Evolutionary conservation across 768 basidiomycete species (phyloP), one percentile per base, ranked within the genome.

Genomic region (Cantharellus cinnabarinus): DNA sequence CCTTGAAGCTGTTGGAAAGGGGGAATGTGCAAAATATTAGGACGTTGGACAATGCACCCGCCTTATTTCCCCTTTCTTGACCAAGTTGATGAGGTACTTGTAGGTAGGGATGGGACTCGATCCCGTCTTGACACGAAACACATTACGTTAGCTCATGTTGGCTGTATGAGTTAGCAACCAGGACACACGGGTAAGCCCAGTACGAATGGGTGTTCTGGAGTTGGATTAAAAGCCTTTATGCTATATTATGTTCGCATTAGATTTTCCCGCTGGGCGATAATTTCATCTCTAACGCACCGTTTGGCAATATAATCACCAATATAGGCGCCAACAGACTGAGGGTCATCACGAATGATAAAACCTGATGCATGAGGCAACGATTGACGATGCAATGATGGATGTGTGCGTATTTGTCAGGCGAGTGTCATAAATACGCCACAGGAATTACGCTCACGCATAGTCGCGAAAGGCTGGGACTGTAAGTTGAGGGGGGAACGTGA

Each of bases 51-150:
- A 29, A 29, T 41, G 15, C 15, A 63, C 44, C 48, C 42, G n/a
- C 39, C 55, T 48, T 10, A 91, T 75, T 62, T 79, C 77, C 34
- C 81, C 85, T 10, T 75, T 79, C 70, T 89, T 82, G 64, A 87
- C 80, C 62, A 88, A 70, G 62, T 77, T 72, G 64, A 91, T 86
- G 62, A 93, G 77, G 29, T 78, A 72, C 72, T 85, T 83, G 77
- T 93, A 93, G 0, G 89, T 90, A 15, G 85, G 82, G 66, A 93
- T 82, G 42, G 89, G 89, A 1, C 84, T 86, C 2, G 85, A 87
- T 2, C 89, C 89, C 0, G 89, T 91, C 50, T 62, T 29, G 20
- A 29, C 1, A 29, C 20, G 20, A 29, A 29, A 29, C 20, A 29
- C 20, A 29, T 29, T 29, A 29, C 20, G 20, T 29, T 29, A 29